phyloP scores from a whole-genome alignment of 176 grass and related monocot genomes.

The Puccinellia tenuiflora region DNA sequence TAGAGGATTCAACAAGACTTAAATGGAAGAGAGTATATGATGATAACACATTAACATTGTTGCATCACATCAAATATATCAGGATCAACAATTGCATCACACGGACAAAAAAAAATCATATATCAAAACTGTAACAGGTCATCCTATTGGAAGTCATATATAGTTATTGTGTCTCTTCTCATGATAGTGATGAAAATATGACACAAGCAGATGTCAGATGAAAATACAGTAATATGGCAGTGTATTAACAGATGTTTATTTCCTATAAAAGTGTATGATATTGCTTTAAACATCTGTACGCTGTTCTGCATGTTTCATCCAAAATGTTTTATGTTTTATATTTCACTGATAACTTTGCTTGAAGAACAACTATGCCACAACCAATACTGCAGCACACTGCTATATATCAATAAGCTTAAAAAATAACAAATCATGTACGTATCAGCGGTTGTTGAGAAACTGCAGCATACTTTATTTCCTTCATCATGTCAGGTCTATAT shows the following conservation, averaged over 20 bases:
- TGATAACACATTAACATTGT: neutral
- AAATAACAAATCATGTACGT: constrained; percentile 1
- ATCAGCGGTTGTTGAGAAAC: constrained; percentile 7
- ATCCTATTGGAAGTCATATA: no score
- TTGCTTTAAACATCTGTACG: neutral
- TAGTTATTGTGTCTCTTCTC: no score
- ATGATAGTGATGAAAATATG: neutral
- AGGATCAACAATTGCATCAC: neutral
- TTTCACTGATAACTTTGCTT: neutral
- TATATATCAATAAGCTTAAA: neutral
- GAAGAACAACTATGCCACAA: neutral
- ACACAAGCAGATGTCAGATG: neutral
- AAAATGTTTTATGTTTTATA: neutral
- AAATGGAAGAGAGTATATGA: neutral
- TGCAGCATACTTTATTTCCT: neutral
- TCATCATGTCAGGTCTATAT: neutral
- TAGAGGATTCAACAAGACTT: neutral
- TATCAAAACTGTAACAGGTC: no score
- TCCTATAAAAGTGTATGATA: no score
- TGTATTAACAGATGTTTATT: neutral
- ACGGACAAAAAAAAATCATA: neutral
- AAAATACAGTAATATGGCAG: neutral
- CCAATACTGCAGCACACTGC: neutral
- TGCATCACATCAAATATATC: neutral
- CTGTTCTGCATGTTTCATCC: neutral